Percentiles rank a stretch among this genome's conserved stretches.
Evolutionary conservation across 2,329 filamentous ascomycete genomes (phyloP).

Genomic region (Cadophora gregata): DNA sequence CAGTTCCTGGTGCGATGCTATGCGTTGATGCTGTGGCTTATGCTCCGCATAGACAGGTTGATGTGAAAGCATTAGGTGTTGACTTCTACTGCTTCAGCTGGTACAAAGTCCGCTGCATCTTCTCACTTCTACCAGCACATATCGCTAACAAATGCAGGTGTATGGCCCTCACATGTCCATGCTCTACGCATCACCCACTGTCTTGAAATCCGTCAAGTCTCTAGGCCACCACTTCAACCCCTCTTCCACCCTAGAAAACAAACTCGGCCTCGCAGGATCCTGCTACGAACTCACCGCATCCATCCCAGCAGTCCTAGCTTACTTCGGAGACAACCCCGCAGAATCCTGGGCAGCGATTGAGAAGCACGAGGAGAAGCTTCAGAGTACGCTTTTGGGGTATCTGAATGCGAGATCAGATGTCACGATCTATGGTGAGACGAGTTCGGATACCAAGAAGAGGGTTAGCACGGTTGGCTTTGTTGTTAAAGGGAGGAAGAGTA

Average conservation of each 20-base stretch:
- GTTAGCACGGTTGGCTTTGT: conserved; percentile 73
- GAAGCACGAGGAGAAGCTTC: conserved; percentile 65
- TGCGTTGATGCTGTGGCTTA: conserved; percentile 80
- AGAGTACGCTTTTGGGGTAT: conserved; percentile 64
- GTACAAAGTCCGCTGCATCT: conserved; percentile 65
- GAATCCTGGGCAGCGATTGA: conserved; percentile 58
- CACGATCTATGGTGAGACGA: conserved; percentile 63
- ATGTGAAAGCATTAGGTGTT: conserved; percentile 70
- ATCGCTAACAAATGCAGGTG: conserved; percentile 49
- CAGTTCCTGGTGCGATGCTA: conserved; percentile 61
- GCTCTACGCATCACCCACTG: conserved; percentile 66
- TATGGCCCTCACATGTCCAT: conserved; percentile 78
- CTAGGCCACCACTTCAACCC: conserved; percentile 74
- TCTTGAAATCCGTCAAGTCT: conserved; percentile 61
- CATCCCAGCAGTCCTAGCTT: conserved; percentile 65
- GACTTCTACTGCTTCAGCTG: conserved; percentile 82
- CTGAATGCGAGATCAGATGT: conserved; percentile 58
- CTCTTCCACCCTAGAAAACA: conserved; percentile 63
- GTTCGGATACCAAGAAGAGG: conserved; percentile 53
- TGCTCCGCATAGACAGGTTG: conserved; percentile 73
- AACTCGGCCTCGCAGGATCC: conserved; percentile 70
- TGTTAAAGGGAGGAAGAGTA: conserved; percentile 61
- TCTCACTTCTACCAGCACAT: not conserved
- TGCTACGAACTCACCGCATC: conserved; percentile 73
- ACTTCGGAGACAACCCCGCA: conserved; percentile 55